A percentile compares a stretch with the other conserved stretches of the same genome.
phyloP scores from a whole-genome alignment of 1,284 basidiomycete genomes.

The Vanrija sp. region DNA sequence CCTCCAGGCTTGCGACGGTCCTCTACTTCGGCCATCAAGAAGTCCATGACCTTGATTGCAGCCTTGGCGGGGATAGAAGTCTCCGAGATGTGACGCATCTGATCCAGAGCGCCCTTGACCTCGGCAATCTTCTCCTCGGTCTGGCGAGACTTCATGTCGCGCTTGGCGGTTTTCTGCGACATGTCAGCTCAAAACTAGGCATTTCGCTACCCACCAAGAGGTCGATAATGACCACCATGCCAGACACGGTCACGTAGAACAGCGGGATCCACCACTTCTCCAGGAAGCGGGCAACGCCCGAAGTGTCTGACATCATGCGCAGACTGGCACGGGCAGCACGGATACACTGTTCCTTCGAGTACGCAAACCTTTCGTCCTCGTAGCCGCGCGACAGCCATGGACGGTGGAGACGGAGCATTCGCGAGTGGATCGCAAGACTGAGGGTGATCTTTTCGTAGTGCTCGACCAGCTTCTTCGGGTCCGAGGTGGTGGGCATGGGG shows the following conservation, averaged over 20 bases:
- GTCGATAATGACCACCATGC: constrained; percentile 49
- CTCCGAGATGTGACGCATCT: constrained; percentile 44
- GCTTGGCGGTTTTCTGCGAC: constrained; percentile 28
- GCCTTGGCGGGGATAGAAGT: constrained; percentile 47
- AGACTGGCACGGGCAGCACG: constrained; percentile 48
- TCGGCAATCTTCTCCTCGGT: constrained; percentile 45
- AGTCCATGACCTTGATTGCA: constrained; percentile 49
- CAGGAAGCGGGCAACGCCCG: constrained; percentile 44
- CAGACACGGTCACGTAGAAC: constrained; percentile 48
- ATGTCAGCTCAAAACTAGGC: not conserved
- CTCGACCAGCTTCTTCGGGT: constrained; percentile 42
- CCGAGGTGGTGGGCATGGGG: constrained; percentile 25
- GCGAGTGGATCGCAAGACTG: constrained; percentile 48
- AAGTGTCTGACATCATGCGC: constrained; percentile 45
- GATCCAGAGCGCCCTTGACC: constrained; percentile 41
- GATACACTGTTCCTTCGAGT: constrained; percentile 50
- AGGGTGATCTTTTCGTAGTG: constrained; percentile 50
- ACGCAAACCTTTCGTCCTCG: constrained; percentile 43
- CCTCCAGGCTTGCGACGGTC: constrained; percentile 38
- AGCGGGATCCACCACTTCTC: constrained; percentile 51
- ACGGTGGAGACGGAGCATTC: constrained; percentile 47
- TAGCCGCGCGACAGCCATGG: constrained; percentile 48
- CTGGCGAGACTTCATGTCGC: constrained; percentile 41
- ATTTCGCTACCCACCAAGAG: constrained; percentile 32
- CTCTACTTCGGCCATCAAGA: constrained; percentile 47